A percentile compares a stretch with the other conserved stretches of the same genome.
Conservation (phyloP, 768 basidiomycete genomes). For the Agrocybe chaxingu region DNA sequence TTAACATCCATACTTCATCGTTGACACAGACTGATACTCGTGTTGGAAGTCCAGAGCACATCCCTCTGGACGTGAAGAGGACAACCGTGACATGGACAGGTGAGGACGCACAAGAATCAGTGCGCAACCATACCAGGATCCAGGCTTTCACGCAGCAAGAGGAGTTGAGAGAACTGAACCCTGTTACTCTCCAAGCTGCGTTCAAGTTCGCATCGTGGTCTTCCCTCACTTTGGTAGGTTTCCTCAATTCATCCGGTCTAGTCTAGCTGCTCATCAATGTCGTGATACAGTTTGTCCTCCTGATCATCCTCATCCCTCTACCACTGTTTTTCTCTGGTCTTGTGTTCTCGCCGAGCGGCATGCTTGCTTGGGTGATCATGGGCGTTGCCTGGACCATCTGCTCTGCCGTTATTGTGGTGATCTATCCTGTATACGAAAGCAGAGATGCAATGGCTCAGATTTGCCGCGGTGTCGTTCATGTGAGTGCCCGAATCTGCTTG, state of each 20-base stretch:
- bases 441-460: slow-evolving; percentile 63
- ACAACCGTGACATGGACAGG: slow-evolving; percentile 30
- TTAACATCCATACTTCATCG: too few relatives aligned
- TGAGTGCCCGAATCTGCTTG: too few relatives aligned
- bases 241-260: background rate
- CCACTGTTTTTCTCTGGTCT: slow-evolving; percentile 84
- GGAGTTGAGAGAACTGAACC: slow-evolving; percentile 60
- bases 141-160: slow-evolving; percentile 30
- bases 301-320: slow-evolving; percentile 76
- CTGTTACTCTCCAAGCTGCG: slow-evolving; percentile 61
- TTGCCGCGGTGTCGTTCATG: background rate
- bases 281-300: slow-evolving; percentile 46
- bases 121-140: slow-evolving; percentile 27
- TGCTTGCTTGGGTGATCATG: slow-evolving; percentile 78
- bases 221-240: slow-evolving; percentile 60
- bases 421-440: slow-evolving; percentile 91
- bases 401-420: slow-evolving; percentile 72
- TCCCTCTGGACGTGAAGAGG: slow-evolving; percentile 15
- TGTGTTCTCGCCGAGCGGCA: slow-evolving; percentile 58
- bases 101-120: slow-evolving; percentile 23
- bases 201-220: slow-evolving; percentile 81
- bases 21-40: too few relatives aligned
- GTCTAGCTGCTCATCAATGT: background rate
- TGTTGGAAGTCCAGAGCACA: background rate
- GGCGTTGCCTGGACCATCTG: slow-evolving; percentile 84